Conservation (phyloP, 2,329 filamentous ascomycete genomes). For the Reticulascus tulasneorum region DNA sequence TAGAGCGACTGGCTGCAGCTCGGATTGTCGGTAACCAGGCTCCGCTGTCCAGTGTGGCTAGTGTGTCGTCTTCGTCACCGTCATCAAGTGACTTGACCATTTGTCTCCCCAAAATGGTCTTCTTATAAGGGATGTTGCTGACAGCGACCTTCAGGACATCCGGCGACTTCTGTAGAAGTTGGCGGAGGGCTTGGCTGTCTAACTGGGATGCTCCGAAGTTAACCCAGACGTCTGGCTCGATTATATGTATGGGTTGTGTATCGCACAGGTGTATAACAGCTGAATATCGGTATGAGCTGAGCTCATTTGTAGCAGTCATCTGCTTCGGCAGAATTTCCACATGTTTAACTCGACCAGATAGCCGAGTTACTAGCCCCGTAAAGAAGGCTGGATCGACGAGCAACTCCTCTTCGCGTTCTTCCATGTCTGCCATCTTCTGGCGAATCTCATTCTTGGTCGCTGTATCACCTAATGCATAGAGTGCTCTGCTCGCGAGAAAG, state of each 20-base stretch:
- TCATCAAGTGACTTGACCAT: slow-evolving; percentile 16
- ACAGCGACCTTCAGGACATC: slow-evolving; percentile 6
- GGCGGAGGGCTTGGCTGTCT: slow-evolving; percentile 7
- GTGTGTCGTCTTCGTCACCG: too few species aligned
- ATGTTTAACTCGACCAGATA: slow-evolving; percentile 15
- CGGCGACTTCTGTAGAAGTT: slow-evolving; percentile 6
- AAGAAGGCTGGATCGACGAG: slow-evolving; percentile 21
- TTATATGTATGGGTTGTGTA: too few species aligned
- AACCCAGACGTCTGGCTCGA: too few species aligned
- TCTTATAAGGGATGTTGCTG: slow-evolving; percentile 21
- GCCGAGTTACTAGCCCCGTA: slow-evolving; percentile 7
- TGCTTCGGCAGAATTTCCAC: slow-evolving; percentile 24
- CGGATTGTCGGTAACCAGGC: too few species aligned
- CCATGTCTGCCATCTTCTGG: slow-evolving; percentile 7
- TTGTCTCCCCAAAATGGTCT: slow-evolving; percentile 22
- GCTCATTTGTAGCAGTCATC: slow-evolving; percentile 22
- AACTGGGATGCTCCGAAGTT: slow-evolving; percentile 8
- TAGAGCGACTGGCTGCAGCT: too few species aligned
- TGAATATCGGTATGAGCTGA: slow-evolving; percentile 22
- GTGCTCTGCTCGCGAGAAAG: slow-evolving; percentile 10
- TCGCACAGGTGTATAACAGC: too few species aligned
- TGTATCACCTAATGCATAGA: neutral
- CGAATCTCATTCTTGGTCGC: slow-evolving; percentile 5
- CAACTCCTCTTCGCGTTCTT: slow-evolving; percentile 14
- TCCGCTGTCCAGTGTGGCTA: too few species aligned